These are phyloP conservation scores for Tritrichomonas foetus DNA, from an alignment of 208 protist genomes.

Conservation along the genomic window DNA sequence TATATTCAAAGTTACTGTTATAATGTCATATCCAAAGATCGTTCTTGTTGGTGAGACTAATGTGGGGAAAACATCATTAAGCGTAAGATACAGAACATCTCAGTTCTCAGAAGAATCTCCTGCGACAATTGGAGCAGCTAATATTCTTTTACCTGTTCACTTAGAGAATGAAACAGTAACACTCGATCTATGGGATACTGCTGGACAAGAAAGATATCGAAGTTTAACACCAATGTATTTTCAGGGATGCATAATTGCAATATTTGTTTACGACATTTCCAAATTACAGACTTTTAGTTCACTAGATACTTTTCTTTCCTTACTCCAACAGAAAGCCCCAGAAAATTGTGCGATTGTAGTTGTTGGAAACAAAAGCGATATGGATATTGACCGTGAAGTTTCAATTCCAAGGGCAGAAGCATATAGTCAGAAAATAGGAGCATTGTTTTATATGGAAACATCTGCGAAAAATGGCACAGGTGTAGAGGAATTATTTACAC, in stretches of 20 bases:
- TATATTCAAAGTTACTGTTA: neutral
- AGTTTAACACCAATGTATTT: neutral
- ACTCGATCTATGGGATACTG: neutral
- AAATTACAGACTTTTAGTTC: neutral
- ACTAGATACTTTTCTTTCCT: neutral
- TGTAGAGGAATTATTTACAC: neutral
- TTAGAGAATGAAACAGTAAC: neutral
- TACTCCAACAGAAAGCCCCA: neutral
- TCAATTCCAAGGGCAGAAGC: neutral
- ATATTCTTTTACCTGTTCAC: neutral
- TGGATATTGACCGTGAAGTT: neutral
- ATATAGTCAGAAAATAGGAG: neutral
- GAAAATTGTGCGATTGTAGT: neutral
- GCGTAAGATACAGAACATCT: neutral
- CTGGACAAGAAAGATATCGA: neutral
- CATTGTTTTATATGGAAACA: neutral
- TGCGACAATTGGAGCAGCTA: neutral
- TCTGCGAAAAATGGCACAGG: neutral
- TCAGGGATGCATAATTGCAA: neutral
- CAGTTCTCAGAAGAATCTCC: neutral
- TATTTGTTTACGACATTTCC: neutral
- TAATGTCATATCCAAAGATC: neutral
- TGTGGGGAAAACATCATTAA: neutral
- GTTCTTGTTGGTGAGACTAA: neutral
- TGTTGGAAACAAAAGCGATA: conserved; percentile 21